phyloP scores from a whole-genome alignment of 2,329 filamentous ascomycete species.

The Pezicula radicicola region DNA sequence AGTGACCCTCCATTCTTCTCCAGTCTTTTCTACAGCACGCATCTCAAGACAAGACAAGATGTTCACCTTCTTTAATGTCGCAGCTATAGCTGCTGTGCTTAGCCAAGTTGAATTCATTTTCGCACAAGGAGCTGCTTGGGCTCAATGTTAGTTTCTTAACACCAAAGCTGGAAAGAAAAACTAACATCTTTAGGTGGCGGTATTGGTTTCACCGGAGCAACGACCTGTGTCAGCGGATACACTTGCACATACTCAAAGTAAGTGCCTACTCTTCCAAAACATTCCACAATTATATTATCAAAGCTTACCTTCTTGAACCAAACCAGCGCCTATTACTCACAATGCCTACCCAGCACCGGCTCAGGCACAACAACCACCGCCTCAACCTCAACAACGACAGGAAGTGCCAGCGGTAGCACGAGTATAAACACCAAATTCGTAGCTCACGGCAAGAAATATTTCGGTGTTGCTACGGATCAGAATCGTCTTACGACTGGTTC shows the following conservation, averaged over 20 bases:
- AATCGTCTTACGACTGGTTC: conserved; percentile 44
- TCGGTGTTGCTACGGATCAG: conserved; percentile 56
- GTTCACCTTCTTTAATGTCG: conserved; percentile 15
- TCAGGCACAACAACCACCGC: neutral
- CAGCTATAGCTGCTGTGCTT: conserved; percentile 14
- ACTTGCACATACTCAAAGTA: conserved; percentile 16
- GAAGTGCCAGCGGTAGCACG: conserved; percentile 16
- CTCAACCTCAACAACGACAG: neutral
- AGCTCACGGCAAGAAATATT: conserved; percentile 63
- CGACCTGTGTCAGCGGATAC: conserved; percentile 19
- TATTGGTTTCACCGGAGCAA: conserved; percentile 19
- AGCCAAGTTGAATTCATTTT: conserved; percentile 12
- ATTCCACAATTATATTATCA: neutral
- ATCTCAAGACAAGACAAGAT: conserved; percentile 8
- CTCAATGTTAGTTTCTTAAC: conserved; percentile 8
- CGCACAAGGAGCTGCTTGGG: neutral
- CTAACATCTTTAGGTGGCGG: conserved; percentile 16
- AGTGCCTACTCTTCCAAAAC: neutral
- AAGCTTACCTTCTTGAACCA: neutral
- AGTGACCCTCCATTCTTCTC: too few relatives aligned
- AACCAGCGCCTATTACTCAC: conserved; percentile 2
- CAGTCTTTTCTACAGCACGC: neutral
- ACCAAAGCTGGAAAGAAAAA: neutral
- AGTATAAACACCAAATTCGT: conserved; percentile 56
- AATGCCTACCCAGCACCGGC: conserved; percentile 5